These are phyloP conservation scores for Myxozyma nipponensis DNA, from an alignment of 805 yeast genomes.

Conservation along the genomic window DNA sequence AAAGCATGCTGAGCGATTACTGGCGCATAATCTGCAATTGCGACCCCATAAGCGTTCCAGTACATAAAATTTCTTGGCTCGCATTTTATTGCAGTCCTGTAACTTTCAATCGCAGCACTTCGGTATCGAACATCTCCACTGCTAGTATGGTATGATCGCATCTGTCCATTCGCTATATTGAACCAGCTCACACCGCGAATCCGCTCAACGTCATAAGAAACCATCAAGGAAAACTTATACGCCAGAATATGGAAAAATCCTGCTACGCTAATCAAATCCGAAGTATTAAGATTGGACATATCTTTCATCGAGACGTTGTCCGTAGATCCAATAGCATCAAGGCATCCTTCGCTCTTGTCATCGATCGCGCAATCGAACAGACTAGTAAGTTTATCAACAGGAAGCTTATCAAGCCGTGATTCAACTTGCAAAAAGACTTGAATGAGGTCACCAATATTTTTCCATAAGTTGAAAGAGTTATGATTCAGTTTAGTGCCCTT, in stretches of 20 bases:
- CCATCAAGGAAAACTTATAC: slow-evolving; percentile 18
- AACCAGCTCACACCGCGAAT: slow-evolving; percentile 42
- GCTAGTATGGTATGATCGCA: slow-evolving; percentile 48
- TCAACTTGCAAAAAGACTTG: slow-evolving; percentile 53
- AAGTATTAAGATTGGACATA: neutral
- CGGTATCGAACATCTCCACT: slow-evolving; percentile 11
- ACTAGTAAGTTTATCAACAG: slow-evolving; percentile 39
- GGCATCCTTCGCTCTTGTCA: slow-evolving; percentile 3
- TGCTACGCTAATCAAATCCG: neutral
- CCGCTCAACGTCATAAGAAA: slow-evolving; percentile 4
- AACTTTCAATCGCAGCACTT: slow-evolving; percentile 50
- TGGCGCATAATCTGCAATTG: slow-evolving; percentile 60
- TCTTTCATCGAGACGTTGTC: slow-evolving; percentile 15
- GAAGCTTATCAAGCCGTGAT: slow-evolving; percentile 49
- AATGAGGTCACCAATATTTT: slow-evolving; percentile 55
- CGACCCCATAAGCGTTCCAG: slow-evolving; percentile 83
- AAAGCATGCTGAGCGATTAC: slow-evolving; percentile 88
- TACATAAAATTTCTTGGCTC: slow-evolving; percentile 67
- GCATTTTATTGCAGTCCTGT: slow-evolving; percentile 65
- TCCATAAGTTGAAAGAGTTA: slow-evolving; percentile 38
- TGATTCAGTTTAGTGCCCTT: slow-evolving; percentile 35
- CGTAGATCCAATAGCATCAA: slow-evolving; percentile 21
- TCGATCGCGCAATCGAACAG: slow-evolving; percentile 30
- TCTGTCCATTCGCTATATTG: slow-evolving; percentile 54
- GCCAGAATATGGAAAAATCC: slow-evolving; percentile 13